Conservation (phyloP, 2,329 filamentous ascomycete genomes). For the Sporothrix pseudoabietina region DNA sequence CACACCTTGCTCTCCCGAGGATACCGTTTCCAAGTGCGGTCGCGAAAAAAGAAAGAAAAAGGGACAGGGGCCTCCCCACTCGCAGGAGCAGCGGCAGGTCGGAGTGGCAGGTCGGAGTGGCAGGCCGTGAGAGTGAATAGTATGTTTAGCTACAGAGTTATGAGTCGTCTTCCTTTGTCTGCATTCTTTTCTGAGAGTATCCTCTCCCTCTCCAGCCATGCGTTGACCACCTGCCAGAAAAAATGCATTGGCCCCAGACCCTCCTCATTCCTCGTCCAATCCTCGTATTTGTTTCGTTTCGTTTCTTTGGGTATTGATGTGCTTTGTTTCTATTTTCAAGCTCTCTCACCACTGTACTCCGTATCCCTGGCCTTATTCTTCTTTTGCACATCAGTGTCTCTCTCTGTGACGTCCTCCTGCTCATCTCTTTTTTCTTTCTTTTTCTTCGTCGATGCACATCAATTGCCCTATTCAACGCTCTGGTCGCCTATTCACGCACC, state of each 20-base stretch:
- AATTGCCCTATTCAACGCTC: neutral
- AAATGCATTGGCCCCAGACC: neutral
- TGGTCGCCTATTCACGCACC: neutral
- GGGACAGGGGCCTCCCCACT: neutral
- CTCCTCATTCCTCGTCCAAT: neutral
- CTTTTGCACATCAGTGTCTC: neutral
- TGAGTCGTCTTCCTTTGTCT: neutral
- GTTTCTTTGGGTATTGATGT: too few relatives aligned
- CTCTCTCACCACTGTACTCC: neutral
- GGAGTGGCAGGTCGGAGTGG: too few relatives aligned
- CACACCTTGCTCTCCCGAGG: constrained; percentile 5
- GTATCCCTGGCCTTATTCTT: too few relatives aligned
- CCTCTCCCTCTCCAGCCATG: neutral
- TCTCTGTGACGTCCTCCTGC: constrained; percentile 1
- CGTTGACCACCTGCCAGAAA: constrained; percentile 2
- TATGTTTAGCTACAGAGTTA: too few relatives aligned
- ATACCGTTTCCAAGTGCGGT: neutral
- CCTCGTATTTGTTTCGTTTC: neutral
- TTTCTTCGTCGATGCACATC: neutral
- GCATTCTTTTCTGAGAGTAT: neutral
- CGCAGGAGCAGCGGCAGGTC: too few relatives aligned
- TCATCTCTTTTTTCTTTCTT: neutral
- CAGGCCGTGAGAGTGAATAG: too few relatives aligned
- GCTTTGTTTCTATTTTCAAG: neutral
- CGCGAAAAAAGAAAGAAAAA: neutral